These are phyloP conservation scores for Sideroxylon spinosum DNA, from an alignment of 179 eudicot genomes.

Conservation along the genomic window DNA sequence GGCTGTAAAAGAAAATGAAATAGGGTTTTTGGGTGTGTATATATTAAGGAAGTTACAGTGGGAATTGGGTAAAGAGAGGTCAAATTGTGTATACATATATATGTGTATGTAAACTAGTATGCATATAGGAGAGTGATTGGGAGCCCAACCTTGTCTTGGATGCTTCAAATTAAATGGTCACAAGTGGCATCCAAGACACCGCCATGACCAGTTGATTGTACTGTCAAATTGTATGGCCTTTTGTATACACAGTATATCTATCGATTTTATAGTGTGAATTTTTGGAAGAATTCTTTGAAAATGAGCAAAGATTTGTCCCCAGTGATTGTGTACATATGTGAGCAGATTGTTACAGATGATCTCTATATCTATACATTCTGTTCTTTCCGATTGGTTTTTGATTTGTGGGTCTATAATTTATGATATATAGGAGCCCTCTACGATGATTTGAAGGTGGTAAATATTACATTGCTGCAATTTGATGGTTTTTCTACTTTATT, in stretches of 20 bases:
- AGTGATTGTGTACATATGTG: neutral
- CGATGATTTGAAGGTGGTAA: neutral
- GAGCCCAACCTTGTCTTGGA: slow-evolving; percentile 15
- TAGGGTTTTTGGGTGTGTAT: slow-evolving; percentile 19
- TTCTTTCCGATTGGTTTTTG: neutral
- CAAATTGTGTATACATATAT: neutral
- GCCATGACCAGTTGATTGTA: neutral
- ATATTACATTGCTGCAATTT: neutral
- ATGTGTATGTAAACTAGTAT: no score
- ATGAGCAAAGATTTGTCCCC: neutral
- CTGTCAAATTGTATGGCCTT: neutral
- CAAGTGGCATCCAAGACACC: neutral
- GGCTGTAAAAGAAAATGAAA: neutral
- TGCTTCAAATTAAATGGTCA: slow-evolving; percentile 13
- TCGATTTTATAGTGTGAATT: neutral
- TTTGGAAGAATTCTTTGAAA: neutral
- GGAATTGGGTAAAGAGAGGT: neutral
- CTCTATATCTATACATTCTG: neutral
- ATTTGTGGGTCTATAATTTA: neutral
- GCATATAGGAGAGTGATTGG: neutral
- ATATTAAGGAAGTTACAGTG: neutral
- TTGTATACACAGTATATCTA: neutral
- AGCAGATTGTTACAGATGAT: neutral
- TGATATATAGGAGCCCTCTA: neutral
- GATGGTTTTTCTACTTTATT: slow-evolving; percentile 3